Base-by-base conservation (phyloP, 306 rosid genomes). In the Neltuma alba region DNA sequence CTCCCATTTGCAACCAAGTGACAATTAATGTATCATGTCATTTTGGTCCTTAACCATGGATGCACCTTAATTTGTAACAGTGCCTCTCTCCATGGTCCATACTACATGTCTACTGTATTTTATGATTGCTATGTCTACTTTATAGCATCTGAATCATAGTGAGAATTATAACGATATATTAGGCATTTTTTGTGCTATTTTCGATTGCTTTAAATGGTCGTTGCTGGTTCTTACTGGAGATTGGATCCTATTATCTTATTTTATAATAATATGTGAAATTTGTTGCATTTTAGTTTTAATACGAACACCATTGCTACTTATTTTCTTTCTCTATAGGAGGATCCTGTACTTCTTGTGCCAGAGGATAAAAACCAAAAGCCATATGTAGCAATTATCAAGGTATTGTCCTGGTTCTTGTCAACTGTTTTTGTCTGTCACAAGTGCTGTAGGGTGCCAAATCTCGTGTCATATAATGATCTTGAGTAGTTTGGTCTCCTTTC, bases 321-420 rank as follows among this genome's bases (percentile, higher is more conserved):
- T 38, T n/a, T 23, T 33, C 62, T 77, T 64, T 80, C 70, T 77
- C 72, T 71, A 67, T n/a, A 96, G 98, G 99, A 91, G 91, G 99
- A 93, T 77, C 96, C 99, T 33, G 99, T 96, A 71, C 97, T 96
- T 86, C 89, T 96, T 21, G 82, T 67, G 31, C 99, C 98, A 0
- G 94, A 92, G 86, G 89, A 86, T 69, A 84, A 60, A 45, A 37
- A 30, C 18, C 96, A 93, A 64, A 93, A 96, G 77, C 99, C 99
- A 9, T 96, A 93, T 55, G 98, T 93, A 31, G 99, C 98, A 47
- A 93, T 96, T 82, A 90, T 93, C 40, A 91, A 96, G 98, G 99
- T n/a, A n/a, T n/a, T n/a, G n/a, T n/a, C n/a, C n/a, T n/a, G n/a
- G n/a, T n/a, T n/a, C n/a, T n/a, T n/a, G n/a, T n/a, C n/a, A n/a